These are phyloP conservation scores for Henningerozyma blattae DNA, from an alignment of 805 yeast species.

Conservation along the genomic window DNA sequence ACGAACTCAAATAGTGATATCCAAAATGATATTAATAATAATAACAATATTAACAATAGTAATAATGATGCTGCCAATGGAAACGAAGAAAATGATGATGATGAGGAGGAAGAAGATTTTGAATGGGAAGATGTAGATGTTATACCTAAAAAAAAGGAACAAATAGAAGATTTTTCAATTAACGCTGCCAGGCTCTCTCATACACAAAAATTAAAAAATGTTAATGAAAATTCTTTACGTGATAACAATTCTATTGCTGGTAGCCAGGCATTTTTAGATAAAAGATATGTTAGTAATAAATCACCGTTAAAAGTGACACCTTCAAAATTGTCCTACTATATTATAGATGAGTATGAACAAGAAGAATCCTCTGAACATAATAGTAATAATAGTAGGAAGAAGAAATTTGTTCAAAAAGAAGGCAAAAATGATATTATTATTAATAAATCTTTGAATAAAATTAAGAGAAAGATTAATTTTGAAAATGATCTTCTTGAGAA, in stretches of 20 bases:
- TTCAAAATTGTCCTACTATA: constrained; percentile 7
- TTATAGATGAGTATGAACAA: constrained; percentile 1
- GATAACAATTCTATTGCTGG: constrained; percentile 11
- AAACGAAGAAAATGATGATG: constrained; percentile 15
- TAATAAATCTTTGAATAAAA: no score
- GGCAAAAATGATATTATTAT: constrained; percentile 6
- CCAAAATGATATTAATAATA: constrained; percentile 6
- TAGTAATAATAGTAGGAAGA: no score
- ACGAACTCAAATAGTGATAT: neutral
- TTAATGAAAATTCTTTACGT: neutral
- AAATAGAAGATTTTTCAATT: constrained; percentile 29
- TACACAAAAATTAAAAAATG: constrained; percentile 2
- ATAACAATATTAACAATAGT: constrained; percentile 12
- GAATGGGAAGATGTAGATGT: constrained; percentile 66
- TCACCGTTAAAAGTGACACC: constrained; percentile 11
- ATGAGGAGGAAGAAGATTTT: constrained; percentile 29
- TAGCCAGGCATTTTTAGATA: constrained; percentile 22
- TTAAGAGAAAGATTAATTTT: no score
- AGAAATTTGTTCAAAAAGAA: no score
- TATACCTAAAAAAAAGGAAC: constrained; percentile 13
- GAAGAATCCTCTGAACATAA: no score
- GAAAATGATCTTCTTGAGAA: no score
- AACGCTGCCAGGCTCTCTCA: constrained; percentile 30
- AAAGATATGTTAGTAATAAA: constrained; percentile 8
- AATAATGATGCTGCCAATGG: constrained; percentile 20